Base-by-base conservation (phyloP, 176 grass and related monocot genomes). In the Panicum miliaceum region DNA sequence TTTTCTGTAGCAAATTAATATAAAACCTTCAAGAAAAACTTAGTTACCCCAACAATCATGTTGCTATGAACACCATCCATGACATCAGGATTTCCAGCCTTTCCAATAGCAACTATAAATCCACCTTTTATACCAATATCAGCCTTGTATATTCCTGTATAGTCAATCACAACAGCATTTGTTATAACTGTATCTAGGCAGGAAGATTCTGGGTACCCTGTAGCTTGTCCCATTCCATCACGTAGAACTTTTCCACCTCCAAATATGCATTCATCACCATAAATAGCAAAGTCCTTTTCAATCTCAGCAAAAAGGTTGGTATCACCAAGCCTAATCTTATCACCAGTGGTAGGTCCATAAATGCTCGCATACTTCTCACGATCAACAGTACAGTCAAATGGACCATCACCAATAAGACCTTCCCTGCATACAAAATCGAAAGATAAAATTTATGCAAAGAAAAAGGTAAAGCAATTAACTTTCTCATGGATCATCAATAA, bases 221-320 rank as follows among this genome's bases (percentile, higher is more conserved):
- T 19, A 2, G 90, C 81, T 79, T 98, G 96, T 64, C 96, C 91
- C 96, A 95, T 98, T 85, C 96, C 96, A 83, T 98, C 96, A 11
- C 96, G 89, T 83, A 98, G 68, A 71, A 95, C 93, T 86, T 95
- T 98, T 78, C 93, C 96, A 74, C 96, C 96, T 54, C 96, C 96
- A 93, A 98, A 98, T 73, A 98, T 86, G 85, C 96, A 98, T 79
- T 98, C 96, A 83, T 98, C 96, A 43, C 96, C 96, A 88, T 95
- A 93, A 72, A 95, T 35, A 20, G 93, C 82, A 57, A 89, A 92
- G 82, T 98, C 96, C 20, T 87, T 98, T 85, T 98, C 96, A 74
- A 98, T 92, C 91, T 98, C 93, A 29, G 91, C 93, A 90, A 90
- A 98, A 78, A 93, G 88, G 35, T 93, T 78, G 34, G 91, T 98